Conservation (phyloP, 2,329 filamentous ascomycete species). For the Mollisiaceae sp. region DNA sequence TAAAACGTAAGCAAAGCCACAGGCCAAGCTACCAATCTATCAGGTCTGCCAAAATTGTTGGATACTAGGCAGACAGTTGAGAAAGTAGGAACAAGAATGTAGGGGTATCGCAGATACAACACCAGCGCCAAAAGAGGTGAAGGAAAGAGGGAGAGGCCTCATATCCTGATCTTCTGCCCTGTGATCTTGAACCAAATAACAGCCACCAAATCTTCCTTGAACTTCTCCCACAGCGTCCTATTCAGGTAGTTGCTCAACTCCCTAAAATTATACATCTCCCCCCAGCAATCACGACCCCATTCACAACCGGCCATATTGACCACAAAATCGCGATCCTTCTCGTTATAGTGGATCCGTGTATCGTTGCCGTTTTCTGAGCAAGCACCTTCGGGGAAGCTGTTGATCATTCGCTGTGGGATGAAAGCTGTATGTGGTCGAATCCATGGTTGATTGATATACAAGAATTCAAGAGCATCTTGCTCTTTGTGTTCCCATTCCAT, state of each 20-base stretch:
- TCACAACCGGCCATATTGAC: constrained; percentile 99
- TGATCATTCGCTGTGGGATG: constrained; percentile 88
- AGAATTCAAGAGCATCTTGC: constrained; percentile 90
- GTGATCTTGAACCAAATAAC: constrained; percentile 68
- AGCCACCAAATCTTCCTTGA: constrained; percentile 70
- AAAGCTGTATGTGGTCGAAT: constrained; percentile 88
- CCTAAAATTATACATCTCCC: constrained; percentile 95
- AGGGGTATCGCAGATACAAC: constrained; percentile 22
- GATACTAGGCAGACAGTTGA: constrained; percentile 1
- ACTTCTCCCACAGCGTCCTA: constrained; percentile 78
- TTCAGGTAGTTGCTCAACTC: constrained; percentile 91
- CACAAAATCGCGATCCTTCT: constrained; percentile 86
- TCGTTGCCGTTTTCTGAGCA: constrained; percentile 81
- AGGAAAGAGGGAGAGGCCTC: constrained; percentile 12
- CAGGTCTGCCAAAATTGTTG: not conserved
- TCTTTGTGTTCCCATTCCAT: constrained; percentile 99
- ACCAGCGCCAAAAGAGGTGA: not conserved
- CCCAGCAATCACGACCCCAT: constrained; percentile 97
- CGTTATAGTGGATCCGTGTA: constrained; percentile 80
- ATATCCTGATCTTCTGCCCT: constrained; percentile 50
- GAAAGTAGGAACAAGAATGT: constrained; percentile 18
- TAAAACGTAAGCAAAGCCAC: constrained; percentile 7
- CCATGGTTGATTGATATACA: constrained; percentile 93
- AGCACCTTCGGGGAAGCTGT: constrained; percentile 90
- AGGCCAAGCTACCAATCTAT: constrained; percentile 1